Evolutionary conservation across 1,139 yeast genomes (phyloP), one percentile per base, ranked within the genome.

Genomic region (Meyerozyma guilliermondii): DNA sequence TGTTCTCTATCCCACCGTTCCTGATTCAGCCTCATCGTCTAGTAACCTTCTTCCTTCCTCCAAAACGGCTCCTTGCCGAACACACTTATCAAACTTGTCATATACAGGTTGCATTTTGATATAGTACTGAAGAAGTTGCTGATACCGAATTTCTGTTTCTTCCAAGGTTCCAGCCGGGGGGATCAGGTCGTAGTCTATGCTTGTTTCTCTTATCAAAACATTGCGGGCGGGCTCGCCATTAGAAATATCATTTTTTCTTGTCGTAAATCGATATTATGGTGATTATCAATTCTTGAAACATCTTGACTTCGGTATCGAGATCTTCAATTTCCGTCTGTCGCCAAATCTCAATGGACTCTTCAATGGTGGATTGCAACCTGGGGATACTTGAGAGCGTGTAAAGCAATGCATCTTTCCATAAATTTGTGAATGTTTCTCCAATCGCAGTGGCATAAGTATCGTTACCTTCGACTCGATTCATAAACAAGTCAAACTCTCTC

Each of bases 401-500:
- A 26, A 66, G 43, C n/a, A 60, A 38, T 0, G 42, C 10, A 43
- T 62, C 66, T 41, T 60, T 64, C 47, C 54, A 49, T 5, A 55
- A 31, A 37, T 54, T 54, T 17, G 38, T 41, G 3, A 49, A 30
- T 7, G 42, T 41, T 31, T 53, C 60, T 26, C 35, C 42, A 22
- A 51, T 24, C 16, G 34, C 44, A 43, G 39, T 33, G 13, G 16
- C 40, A 40, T 44, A 42, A 43, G 14, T 46, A 40, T 41, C 47
- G 28, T 38, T 41, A 16, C 43, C 39, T 7, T 44, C 51, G 13
- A 45, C 50, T 24, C 46, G 40, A n/a, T 39, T 46, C 30, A 53
- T 40, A 5, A 62, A 43, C 35, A 51, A 51, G 35, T 63, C 62
- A 45, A 48, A 60, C 28, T 63, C 70, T 23, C 65, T 43, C 6